These are phyloP conservation scores for Cordyceps javanica DNA, from an alignment of 2,329 filamentous ascomycete species.

Conservation along the genomic window DNA sequence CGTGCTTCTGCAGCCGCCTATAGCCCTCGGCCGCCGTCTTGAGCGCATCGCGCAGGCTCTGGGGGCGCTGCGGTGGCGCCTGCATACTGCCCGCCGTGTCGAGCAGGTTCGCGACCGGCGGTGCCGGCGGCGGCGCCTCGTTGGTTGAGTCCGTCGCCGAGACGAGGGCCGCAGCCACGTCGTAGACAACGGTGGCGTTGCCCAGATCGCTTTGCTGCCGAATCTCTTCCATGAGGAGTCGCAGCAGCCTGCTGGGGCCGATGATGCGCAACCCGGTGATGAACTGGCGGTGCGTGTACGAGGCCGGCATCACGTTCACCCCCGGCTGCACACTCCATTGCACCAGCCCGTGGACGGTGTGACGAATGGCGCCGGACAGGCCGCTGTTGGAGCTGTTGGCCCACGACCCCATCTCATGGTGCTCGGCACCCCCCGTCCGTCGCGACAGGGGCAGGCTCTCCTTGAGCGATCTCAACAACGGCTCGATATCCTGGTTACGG, in stretches of 20 bases:
- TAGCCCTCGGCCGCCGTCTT: conserved; percentile 53
- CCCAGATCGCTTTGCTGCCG: conserved; percentile 54
- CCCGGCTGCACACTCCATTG: conserved; percentile 59
- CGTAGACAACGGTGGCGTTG: conserved; percentile 57
- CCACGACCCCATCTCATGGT: conserved; percentile 66
- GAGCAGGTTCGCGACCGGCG: conserved; percentile 18
- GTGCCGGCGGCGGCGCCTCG: conserved; percentile 28
- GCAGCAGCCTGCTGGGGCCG: conserved; percentile 55
- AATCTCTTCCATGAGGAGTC: conserved; percentile 61
- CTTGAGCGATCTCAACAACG: conserved; percentile 59
- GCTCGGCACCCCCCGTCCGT: conserved; percentile 55
- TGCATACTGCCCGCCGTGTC: conserved; percentile 31
- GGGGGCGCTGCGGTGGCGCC: conserved; percentile 36
- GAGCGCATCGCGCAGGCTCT: conserved; percentile 56
- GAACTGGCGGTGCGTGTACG: conserved; percentile 68
- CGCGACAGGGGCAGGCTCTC: conserved; percentile 52
- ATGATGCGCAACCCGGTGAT: conserved; percentile 54
- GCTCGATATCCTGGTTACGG: conserved; percentile 62
- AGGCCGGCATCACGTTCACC: conserved; percentile 50
- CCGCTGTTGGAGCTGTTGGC: conserved; percentile 49
- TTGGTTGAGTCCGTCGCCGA: conserved; percentile 58
- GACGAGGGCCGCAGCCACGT: conserved; percentile 62
- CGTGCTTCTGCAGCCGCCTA: conserved; percentile 48
- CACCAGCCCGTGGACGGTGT: conserved; percentile 56
- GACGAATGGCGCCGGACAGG: conserved; percentile 50